Base-by-base conservation (phyloP, 2,329 filamentous ascomycete genomes). In the Xylariaceae sp. region DNA sequence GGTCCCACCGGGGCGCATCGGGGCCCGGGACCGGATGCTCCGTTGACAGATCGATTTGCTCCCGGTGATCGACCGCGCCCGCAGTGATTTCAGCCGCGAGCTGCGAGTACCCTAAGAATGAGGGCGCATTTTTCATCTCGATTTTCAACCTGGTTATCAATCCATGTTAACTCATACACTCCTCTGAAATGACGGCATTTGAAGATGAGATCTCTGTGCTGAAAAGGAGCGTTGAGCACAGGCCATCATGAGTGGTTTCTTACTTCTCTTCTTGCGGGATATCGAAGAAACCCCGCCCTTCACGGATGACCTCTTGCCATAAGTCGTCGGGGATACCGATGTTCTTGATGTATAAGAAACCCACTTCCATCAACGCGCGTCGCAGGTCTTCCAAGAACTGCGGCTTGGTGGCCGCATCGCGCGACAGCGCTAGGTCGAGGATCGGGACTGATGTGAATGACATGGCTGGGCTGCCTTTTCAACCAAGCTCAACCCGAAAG, bases 31-130 rank as follows among this genome's bases (percentile, higher is more conserved):
- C 53, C 0, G 86, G 78, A 67, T 94, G 89, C 55, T 90, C 86
- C 0, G 91, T 95, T 0, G 89, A 90, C 55, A 96, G 82, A 73
- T 96, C 91, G 62, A 95, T 87, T 72, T 96, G 91, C 73, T 96
- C 91, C 55, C 91, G 82, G 77, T 92, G 88, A 74, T 96, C 91
- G 67, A 84, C 81, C 53, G 83, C 82, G 65, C 87, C 85, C 17
- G 89, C 89, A 3, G 91, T 96, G 68, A 88, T 81, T 71, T 88
- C 86, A 63, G 85, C 84, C 2, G 82, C 82, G 56, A 88, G 81
- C 23, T 79, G 80, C 35, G 85, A 87, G 74, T 88, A 88, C 59
- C 87, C 87, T 15, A 90, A 78, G 73, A 90, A 90, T 7, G 86
- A 88, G 3, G 83, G 80, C 2, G 85, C 85, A 66, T 88, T 88